phyloP scores from a whole-genome alignment of 352 stramenopile genomes.

The Globisporangium lucens region DNA sequence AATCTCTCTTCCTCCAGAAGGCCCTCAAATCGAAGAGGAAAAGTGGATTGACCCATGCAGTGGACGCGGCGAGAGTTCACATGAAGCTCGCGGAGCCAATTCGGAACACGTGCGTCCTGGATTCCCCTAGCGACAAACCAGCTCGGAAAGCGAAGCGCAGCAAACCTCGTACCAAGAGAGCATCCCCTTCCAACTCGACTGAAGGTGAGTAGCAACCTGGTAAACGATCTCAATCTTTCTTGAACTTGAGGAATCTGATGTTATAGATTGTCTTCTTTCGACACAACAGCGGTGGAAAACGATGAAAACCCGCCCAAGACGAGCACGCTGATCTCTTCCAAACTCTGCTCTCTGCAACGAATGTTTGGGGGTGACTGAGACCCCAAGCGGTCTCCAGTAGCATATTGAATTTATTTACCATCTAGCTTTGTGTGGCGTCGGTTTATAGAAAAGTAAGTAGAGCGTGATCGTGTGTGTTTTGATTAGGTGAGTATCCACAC shows the following conservation, averaged over 20 bases:
- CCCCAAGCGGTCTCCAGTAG: not conserved
- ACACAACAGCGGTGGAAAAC: not conserved
- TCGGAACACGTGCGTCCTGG: constrained; percentile 4
- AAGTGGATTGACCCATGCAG: not conserved
- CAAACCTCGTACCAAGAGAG: not conserved
- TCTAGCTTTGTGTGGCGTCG: not conserved
- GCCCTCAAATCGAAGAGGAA: not conserved
- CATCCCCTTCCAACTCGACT: not conserved
- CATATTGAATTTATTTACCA: not conserved
- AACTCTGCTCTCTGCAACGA: constrained; percentile 40
- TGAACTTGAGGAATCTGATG: not conserved
- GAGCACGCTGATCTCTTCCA: constrained; percentile 3
- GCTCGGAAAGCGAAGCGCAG: constrained; percentile 1
- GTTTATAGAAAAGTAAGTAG: not conserved
- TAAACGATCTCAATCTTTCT: not conserved
- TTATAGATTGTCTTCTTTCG: not conserved
- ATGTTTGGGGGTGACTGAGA: constrained; percentile 36
- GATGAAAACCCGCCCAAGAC: not conserved
- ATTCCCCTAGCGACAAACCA: not conserved
- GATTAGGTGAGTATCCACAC: not conserved
- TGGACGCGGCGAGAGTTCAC: constrained; percentile 2
- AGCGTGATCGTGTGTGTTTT: not conserved
- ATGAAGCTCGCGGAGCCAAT: not conserved
- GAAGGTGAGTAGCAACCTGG: not conserved
- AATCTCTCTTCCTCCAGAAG: not conserved